Conservation (phyloP, 371 early-diverging fungal species). For the Dipsacomyces acuminosporus region DNA sequence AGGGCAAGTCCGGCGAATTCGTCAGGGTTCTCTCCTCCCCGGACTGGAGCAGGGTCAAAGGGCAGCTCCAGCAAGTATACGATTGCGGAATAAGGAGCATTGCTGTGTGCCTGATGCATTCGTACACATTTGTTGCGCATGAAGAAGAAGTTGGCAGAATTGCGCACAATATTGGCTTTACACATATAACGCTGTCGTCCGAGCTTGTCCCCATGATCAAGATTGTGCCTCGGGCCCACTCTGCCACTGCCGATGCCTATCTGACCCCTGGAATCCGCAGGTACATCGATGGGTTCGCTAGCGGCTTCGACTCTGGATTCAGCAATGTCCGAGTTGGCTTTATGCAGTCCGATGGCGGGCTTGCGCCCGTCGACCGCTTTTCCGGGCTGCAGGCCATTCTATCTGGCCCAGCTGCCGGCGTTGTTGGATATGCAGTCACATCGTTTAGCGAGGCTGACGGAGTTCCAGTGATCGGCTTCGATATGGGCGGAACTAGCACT, state of each 20-base stretch:
- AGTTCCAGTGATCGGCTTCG: constrained; percentile 85
- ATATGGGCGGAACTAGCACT: constrained; percentile 95
- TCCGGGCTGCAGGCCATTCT: constrained; percentile 86
- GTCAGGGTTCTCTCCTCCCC: constrained; percentile 62
- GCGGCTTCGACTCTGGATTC: constrained; percentile 79
- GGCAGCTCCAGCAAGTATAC: constrained; percentile 58
- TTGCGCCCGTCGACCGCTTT: constrained; percentile 77
- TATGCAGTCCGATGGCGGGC: constrained; percentile 96
- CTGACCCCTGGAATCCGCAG: constrained; percentile 85
- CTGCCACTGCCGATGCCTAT: constrained; percentile 89
- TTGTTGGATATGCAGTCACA: constrained; percentile 88
- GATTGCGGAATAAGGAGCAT: constrained; percentile 75
- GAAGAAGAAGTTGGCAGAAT: constrained; percentile 68
- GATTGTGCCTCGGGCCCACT: constrained; percentile 87
- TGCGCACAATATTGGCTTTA: constrained; percentile 74
- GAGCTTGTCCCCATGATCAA: constrained; percentile 89
- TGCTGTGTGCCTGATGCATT: constrained; percentile 89
- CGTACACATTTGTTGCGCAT: constrained; percentile 85
- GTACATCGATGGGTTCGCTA: constrained; percentile 76
- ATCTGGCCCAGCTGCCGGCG: constrained; percentile 95
- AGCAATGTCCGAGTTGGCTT: constrained; percentile 71
- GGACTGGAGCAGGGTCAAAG: constrained; percentile 54
- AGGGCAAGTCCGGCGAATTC: constrained; percentile 85
- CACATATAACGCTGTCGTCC: constrained; percentile 78
- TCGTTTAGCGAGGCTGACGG: constrained; percentile 52